Conservation (phyloP, 371 early-diverging fungal species). For the Mucor circinelloides region DNA sequence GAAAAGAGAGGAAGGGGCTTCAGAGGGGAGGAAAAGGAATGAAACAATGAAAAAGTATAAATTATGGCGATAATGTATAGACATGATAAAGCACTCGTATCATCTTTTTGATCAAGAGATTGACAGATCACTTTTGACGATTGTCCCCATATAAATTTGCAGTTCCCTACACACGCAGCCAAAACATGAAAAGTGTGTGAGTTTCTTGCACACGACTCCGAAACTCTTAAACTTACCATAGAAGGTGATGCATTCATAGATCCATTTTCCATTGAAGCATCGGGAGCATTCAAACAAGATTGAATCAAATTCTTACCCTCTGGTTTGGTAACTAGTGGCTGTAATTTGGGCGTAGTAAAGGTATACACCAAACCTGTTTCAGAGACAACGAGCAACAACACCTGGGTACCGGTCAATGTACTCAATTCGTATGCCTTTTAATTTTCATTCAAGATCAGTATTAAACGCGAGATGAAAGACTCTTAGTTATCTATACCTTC, state of each 20-base stretch:
- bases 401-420: constrained; percentile 95
- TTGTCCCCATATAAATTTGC: neutral
- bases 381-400: constrained; percentile 91
- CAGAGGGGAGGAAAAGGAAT: neutral
- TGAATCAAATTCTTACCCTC: constrained; percentile 94
- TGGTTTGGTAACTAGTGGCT: constrained; percentile 90
- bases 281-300: constrained; percentile 86
- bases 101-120: neutral
- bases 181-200: constrained; percentile 6
- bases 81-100: neutral
- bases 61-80: neutral
- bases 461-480: neutral
- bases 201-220: neutral
- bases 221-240: constrained; percentile 8
- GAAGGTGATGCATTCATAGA: constrained; percentile 8
- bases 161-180: neutral
- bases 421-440: constrained; percentile 90
- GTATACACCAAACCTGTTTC: constrained; percentile 98
- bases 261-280: constrained; percentile 73
- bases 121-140: constrained; percentile 1
- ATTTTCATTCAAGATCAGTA: neutral
- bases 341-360: constrained; percentile 94
- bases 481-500: constrained; percentile 58
- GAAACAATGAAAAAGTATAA: neutral
- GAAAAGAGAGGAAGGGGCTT: no score